These are phyloP conservation scores for Pinus albicaulis DNA, from an alignment of 75 land plant species.

Conservation along the genomic window DNA sequence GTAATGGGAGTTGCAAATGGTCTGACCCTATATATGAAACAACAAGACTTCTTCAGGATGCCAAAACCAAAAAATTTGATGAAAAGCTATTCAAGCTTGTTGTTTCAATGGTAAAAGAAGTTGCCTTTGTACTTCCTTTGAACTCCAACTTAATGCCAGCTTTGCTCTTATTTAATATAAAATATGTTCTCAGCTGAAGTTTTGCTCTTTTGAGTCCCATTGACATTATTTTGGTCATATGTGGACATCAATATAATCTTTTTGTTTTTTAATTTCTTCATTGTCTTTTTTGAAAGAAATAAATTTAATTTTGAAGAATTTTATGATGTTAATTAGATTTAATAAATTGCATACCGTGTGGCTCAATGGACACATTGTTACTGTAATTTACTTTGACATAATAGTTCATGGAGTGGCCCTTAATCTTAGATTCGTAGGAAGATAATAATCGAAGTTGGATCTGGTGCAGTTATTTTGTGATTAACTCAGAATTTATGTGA, in stretches of 20 bases:
- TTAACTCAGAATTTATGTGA: conserved; percentile 6
- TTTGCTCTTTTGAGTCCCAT: not conserved
- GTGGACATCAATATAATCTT: not conserved
- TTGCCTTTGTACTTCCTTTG: not conserved
- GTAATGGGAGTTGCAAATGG: conserved; percentile 83
- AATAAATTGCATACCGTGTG: not conserved
- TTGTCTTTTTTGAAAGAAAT: not conserved
- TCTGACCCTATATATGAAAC: conserved; percentile 82
- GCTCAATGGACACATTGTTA: not conserved
- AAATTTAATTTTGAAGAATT: not conserved
- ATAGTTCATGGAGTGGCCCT: not conserved
- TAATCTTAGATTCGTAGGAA: not conserved
- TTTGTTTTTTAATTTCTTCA: not conserved
- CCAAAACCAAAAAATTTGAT: conserved; percentile 45
- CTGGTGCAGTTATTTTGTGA: conserved; percentile 2
- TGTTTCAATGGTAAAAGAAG: conserved; percentile 58
- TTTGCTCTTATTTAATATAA: not conserved
- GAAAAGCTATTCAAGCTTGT: conserved; percentile 70
- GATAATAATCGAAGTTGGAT: not conserved
- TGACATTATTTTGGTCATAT: not conserved
- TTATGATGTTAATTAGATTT: too few relatives aligned
- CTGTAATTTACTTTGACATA: not conserved
- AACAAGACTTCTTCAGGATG: conserved; percentile 63
- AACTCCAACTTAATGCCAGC: not conserved
- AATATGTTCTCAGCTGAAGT: not conserved